Percentiles rank a stretch among this genome's conserved stretches.
Evolutionary conservation across 2,329 filamentous ascomycete genomes (phyloP).

Genomic region (Atkinsonella texensis): DNA sequence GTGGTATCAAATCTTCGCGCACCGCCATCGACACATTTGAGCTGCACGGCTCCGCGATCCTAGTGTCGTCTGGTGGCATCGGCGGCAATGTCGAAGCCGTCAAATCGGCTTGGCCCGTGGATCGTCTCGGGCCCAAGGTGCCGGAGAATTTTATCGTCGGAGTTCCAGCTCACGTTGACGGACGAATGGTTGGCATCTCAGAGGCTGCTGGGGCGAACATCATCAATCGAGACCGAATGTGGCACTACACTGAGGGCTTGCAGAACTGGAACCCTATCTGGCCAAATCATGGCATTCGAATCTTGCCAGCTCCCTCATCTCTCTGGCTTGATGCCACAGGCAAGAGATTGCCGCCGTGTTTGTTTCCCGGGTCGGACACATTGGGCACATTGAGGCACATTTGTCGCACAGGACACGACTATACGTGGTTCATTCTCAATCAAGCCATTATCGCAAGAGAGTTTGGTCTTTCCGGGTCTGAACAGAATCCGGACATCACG

Average conservation of each 20-base stretch:
- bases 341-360: slow-evolving; percentile 41
- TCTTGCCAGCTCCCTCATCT: slow-evolving; percentile 47
- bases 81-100: slow-evolving; percentile 50
- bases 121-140: slow-evolving; percentile 42
- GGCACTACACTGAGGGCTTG: slow-evolving; percentile 54
- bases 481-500: slow-evolving; percentile 51
- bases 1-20: slow-evolving; percentile 42
- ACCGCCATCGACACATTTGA: slow-evolving; percentile 38
- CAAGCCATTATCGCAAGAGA: slow-evolving; percentile 47
- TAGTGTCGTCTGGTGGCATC: slow-evolving; percentile 47
- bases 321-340: slow-evolving; percentile 51
- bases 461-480: slow-evolving; percentile 49
- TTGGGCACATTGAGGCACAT: slow-evolving; percentile 46
- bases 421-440: slow-evolving; percentile 51
- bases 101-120: slow-evolving; percentile 43
- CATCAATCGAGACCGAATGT: slow-evolving; percentile 52
- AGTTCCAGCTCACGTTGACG: slow-evolving; percentile 52
- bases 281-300: slow-evolving; percentile 47
- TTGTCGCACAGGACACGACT: slow-evolving; percentile 48
- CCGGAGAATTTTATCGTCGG: slow-evolving; percentile 46
- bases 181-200: slow-evolving; percentile 47
- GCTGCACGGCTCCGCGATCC: slow-evolving; percentile 37
- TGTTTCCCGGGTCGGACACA: slow-evolving; percentile 47
- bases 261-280: slow-evolving; percentile 52
- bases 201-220: slow-evolving; percentile 39